Percentiles rank a stretch among this genome's conserved stretches.
Conservation (phyloP, 257 asterid genomes). For the Salvia miltiorrhiza region DNA sequence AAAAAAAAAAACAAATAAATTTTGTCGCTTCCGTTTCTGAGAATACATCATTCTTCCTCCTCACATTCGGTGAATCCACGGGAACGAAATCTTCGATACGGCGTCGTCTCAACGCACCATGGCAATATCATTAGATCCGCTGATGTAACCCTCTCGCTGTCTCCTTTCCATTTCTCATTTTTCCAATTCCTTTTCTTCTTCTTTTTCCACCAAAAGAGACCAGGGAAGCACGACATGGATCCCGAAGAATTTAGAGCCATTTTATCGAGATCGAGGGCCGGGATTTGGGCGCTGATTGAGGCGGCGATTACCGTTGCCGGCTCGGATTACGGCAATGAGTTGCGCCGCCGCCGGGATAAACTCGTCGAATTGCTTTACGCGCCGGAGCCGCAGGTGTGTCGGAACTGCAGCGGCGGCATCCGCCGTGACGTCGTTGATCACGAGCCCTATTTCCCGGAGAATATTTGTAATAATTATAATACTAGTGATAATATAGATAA, state of each 20-base stretch:
- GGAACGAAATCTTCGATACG: slow-evolving; percentile 7
- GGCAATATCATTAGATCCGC: slow-evolving; percentile 20
- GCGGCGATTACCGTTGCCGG: slow-evolving; percentile 65
- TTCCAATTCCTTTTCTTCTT: neutral
- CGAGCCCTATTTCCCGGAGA: slow-evolving; percentile 32
- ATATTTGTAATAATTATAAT: slow-evolving; percentile 1
- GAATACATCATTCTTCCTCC: slow-evolving; percentile 9
- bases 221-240: slow-evolving; percentile 44
- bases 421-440: slow-evolving; percentile 21
- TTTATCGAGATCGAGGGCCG: slow-evolving; percentile 51
- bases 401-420: slow-evolving; percentile 39
- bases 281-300: slow-evolving; percentile 65
- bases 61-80: slow-evolving; percentile 16
- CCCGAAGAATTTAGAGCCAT: slow-evolving; percentile 54
- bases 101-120: slow-evolving; percentile 19
- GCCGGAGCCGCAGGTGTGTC: slow-evolving; percentile 38
- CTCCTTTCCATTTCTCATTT: neutral
- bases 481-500: slow-evolving; percentile 17
- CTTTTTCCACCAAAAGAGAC: neutral
- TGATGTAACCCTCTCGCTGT: slow-evolving; percentile 22
- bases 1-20: neutral
- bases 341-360: slow-evolving; percentile 59
- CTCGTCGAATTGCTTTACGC: slow-evolving; percentile 60
- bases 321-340: slow-evolving; percentile 50
- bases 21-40: neutral